Evolutionary conservation across 768 basidiomycete species (phyloP).

Genomic region (Dioszegia hungarica): DNA sequence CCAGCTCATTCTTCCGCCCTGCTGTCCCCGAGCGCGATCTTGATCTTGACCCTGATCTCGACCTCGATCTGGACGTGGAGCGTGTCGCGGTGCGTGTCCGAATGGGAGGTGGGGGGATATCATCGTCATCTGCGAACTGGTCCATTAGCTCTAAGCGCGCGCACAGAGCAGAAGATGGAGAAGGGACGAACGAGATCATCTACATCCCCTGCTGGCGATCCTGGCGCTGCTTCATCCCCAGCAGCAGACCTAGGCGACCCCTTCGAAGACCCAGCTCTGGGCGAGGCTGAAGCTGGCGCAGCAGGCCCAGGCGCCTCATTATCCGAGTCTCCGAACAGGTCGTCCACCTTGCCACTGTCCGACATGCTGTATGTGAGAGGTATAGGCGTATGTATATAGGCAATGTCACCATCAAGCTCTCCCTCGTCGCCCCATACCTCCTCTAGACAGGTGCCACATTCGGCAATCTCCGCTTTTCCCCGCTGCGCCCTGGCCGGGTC

Average conservation of each 20-base stretch:
- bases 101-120: constrained; percentile 9
- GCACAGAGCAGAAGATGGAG: neutral
- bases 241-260: neutral
- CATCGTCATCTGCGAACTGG: constrained; percentile 36
- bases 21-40: neutral
- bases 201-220: neutral
- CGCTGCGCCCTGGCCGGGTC: constrained; percentile 1
- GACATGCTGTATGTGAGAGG: constrained; percentile 19
- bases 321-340: constrained; percentile 37
- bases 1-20: constrained; percentile 31
- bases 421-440: no score
- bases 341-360: constrained; percentile 27
- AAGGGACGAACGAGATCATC: constrained; percentile 4
- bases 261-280: neutral
- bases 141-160: constrained; percentile 1
- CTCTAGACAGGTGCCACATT: constrained; percentile 10
- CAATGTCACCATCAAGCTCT: no score
- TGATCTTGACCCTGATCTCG: constrained; percentile 5
- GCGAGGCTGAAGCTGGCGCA: neutral
- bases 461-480: constrained; percentile 21
- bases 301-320: neutral
- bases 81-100: constrained; percentile 14
- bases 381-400: neutral
- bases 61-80: no score
- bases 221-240: neutral